These are phyloP conservation scores for Penicillium capsulatum DNA, from an alignment of 2,329 filamentous ascomycete genomes.

Conservation along the genomic window DNA sequence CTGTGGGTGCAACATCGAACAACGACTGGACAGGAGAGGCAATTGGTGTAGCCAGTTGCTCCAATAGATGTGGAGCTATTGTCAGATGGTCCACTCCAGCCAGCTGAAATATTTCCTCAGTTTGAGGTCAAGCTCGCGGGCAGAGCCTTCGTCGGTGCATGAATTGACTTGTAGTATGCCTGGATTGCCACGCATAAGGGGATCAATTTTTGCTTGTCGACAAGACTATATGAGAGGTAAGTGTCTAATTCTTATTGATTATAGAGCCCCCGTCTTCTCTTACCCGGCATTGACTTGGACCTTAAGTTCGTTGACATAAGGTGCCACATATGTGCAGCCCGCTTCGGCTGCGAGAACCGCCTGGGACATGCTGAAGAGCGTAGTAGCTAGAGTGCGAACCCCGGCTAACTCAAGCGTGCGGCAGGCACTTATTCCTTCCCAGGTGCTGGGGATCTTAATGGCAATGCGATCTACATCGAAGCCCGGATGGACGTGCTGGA, in stretches of 20 bases:
- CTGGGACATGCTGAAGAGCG: conserved; percentile 47
- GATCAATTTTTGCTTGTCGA: conserved; percentile 36
- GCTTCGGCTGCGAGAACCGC: conserved; percentile 51
- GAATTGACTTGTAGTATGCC: conserved; percentile 47
- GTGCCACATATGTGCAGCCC: conserved; percentile 47
- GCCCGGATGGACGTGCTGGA: conserved; percentile 42
- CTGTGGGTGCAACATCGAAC: conserved; percentile 20
- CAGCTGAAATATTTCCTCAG: conserved; percentile 56
- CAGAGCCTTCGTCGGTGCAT: conserved; percentile 49
- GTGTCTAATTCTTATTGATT: too few relatives aligned
- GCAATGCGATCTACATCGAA: conserved; percentile 48
- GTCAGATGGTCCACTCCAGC: conserved; percentile 59
- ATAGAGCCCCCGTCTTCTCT: too few relatives aligned
- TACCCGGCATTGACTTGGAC: conserved; percentile 54
- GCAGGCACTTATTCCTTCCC: conserved; percentile 46
- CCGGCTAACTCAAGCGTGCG: conserved; percentile 44
- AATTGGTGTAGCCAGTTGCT: conserved; percentile 43
- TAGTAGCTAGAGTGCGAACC: conserved; percentile 48
- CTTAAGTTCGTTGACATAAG: conserved; percentile 60
- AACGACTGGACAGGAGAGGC: conserved; percentile 31
- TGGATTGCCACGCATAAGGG: conserved; percentile 51
- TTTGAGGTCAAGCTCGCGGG: conserved; percentile 56
- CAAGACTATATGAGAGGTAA: too few relatives aligned
- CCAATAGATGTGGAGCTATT: conserved; percentile 52
- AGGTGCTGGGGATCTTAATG: conserved; percentile 52